Conservation (phyloP, 768 basidiomycete genomes). For the Tricholoma hemisulphureum region DNA sequence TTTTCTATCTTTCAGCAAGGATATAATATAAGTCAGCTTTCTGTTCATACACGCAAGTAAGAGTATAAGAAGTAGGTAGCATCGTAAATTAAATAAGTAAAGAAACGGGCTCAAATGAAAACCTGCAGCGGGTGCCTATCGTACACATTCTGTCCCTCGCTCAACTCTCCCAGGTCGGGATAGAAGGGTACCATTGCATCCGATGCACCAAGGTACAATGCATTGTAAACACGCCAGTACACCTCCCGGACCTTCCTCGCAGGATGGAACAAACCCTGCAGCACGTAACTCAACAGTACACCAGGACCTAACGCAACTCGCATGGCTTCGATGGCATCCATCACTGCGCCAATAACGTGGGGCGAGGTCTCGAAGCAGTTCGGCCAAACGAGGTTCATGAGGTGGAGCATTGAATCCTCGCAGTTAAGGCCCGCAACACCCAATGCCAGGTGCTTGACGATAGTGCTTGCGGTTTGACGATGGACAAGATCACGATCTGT, state of each 20-base stretch:
- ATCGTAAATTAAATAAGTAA: conserved; percentile 14
- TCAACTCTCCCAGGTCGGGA: conserved; percentile 85
- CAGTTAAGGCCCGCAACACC: conserved; percentile 97
- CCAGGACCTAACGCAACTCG: conserved; percentile 94
- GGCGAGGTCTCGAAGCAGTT: conserved; percentile 99
- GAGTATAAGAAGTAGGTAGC: not conserved
- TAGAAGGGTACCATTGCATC: conserved; percentile 96
- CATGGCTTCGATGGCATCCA: conserved; percentile 99
- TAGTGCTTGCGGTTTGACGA: conserved; percentile 95
- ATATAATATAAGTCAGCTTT: conserved; percentile 4
- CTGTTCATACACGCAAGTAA: not conserved
- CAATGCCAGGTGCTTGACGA: conserved; percentile 96
- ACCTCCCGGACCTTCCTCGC: conserved; percentile 97
- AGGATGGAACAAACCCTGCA: conserved; percentile 97
- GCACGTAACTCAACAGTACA: conserved; percentile 83
- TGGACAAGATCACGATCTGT: conserved; percentile 99
- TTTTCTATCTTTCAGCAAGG: conserved; percentile 5
- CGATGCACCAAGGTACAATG: conserved; percentile 84
- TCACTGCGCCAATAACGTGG: conserved; percentile 96
- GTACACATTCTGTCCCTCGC: conserved; percentile 88
- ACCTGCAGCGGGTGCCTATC: conserved; percentile 82
- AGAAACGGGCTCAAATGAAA: conserved; percentile 57
- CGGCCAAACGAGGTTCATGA: conserved; percentile 99
- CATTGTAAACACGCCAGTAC: conserved; percentile 96
- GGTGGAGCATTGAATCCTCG: conserved; percentile 95